Conservation (phyloP, 179 eudicot genomes). For the Heliamphora ciliata region DNA sequence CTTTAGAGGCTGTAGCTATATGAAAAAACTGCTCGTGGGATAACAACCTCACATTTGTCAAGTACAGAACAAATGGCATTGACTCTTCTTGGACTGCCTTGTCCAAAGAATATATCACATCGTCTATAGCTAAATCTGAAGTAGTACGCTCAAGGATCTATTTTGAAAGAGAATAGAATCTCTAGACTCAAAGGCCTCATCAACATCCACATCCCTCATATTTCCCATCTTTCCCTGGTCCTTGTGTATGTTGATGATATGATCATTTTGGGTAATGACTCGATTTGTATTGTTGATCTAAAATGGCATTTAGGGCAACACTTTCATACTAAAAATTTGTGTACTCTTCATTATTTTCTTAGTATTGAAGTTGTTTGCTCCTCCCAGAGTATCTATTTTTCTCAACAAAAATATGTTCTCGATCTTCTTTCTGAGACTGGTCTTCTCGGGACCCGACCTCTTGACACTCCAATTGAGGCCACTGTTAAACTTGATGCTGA, state of each 20-base stretch:
- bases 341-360: too few species aligned
- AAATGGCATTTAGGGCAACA: too few species aligned
- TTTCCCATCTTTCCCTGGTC: constrained; percentile 46
- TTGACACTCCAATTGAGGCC: too few species aligned
- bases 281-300: too few species aligned
- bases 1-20: constrained; percentile 57
- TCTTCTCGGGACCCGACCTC: too few species aligned
- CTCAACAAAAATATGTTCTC: too few species aligned
- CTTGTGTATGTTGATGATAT: constrained; percentile 1
- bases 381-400: too few species aligned
- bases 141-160: constrained; percentile 75
- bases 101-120: constrained; percentile 69
- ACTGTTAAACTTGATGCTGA: too few species aligned
- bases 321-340: too few species aligned
- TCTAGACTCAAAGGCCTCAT: constrained; percentile 51
- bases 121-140: constrained; percentile 82
- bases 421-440: too few species aligned
- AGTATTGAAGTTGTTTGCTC: too few species aligned
- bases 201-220: constrained; percentile 35
- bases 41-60: constrained; percentile 68
- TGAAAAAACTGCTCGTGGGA: constrained; percentile 87
- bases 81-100: constrained; percentile 79
- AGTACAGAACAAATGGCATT: constrained; percentile 68
- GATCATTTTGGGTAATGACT: too few species aligned
- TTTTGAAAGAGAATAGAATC: constrained; percentile 52